These are phyloP conservation scores for Gentiana dahurica DNA, from an alignment of 257 asterid genomes.

Conservation along the genomic window DNA sequence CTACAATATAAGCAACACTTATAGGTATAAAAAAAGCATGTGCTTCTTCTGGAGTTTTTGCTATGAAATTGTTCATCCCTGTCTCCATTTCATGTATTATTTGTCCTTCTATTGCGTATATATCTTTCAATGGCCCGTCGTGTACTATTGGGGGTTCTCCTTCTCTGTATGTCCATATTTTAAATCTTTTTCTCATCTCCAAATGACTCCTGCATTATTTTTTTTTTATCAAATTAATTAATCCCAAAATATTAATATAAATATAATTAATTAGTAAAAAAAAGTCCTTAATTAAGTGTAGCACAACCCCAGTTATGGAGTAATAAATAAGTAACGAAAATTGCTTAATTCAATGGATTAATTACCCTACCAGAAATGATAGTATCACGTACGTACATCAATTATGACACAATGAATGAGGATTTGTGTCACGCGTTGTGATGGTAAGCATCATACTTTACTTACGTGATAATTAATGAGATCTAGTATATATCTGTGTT, in stretches of 20 bases:
- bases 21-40: slow-evolving; percentile 17
- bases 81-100: slow-evolving; percentile 16
- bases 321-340: too few relatives aligned
- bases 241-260: background rate
- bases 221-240: too few relatives aligned
- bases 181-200: slow-evolving; percentile 18
- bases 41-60: slow-evolving; percentile 14
- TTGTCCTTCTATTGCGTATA: slow-evolving; percentile 19
- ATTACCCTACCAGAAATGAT: too few relatives aligned
- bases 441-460: too few relatives aligned
- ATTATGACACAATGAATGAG: too few relatives aligned
- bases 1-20: slow-evolving; percentile 13
- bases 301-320: too few relatives aligned
- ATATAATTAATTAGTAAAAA: background rate
- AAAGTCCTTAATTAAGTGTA: background rate
- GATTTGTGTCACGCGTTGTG: too few relatives aligned
- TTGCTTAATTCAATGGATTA: too few relatives aligned
- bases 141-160: slow-evolving; percentile 19
- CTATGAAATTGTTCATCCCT: slow-evolving; percentile 2
- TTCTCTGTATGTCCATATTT: slow-evolving; percentile 20
- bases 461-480: too few relatives aligned
- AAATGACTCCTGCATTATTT: slow-evolving; percentile 9
- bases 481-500: too few relatives aligned
- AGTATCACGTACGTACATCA: too few relatives aligned
- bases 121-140: slow-evolving; percentile 13